phyloP scores from a whole-genome alignment of 148 eudicot genomes.

The Chenopodium formosanum region DNA sequence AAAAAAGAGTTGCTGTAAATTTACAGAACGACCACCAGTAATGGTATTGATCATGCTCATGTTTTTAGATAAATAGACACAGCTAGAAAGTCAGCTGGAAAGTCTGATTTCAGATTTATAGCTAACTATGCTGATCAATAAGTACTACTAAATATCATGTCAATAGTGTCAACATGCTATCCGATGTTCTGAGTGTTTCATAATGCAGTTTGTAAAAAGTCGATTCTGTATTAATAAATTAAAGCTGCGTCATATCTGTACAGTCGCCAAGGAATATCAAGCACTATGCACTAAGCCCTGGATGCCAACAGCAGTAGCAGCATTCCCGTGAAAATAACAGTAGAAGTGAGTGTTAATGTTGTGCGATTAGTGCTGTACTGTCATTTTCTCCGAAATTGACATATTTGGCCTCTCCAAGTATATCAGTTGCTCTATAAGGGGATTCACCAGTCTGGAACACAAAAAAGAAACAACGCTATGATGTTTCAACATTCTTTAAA shows the following conservation, averaged over 20 bases:
- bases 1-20: too few relatives aligned
- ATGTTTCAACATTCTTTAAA: not conserved
- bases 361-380: constrained; percentile 22
- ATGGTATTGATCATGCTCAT: not conserved
- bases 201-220: constrained; percentile 6
- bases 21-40: not conserved
- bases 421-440: constrained; percentile 27
- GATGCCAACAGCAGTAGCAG: constrained; percentile 15
- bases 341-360: constrained; percentile 1
- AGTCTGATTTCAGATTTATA: not conserved
- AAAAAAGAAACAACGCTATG: not conserved
- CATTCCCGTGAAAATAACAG: not conserved
- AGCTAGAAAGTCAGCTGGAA: not conserved
- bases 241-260: constrained; percentile 23
- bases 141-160: not conserved
- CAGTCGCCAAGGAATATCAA: constrained; percentile 19
- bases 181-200: constrained; percentile 1
- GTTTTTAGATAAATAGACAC: not conserved
- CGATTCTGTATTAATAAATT: not conserved
- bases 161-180: constrained; percentile 1
- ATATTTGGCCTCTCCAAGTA: constrained; percentile 27
- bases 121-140: not conserved
- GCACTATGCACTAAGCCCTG: constrained; percentile 8
- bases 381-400: constrained; percentile 27
- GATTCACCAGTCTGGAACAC: constrained; percentile 22